Evolutionary conservation across 805 yeast species (phyloP).

Genomic region (Nakazawaea anatomiae): DNA sequence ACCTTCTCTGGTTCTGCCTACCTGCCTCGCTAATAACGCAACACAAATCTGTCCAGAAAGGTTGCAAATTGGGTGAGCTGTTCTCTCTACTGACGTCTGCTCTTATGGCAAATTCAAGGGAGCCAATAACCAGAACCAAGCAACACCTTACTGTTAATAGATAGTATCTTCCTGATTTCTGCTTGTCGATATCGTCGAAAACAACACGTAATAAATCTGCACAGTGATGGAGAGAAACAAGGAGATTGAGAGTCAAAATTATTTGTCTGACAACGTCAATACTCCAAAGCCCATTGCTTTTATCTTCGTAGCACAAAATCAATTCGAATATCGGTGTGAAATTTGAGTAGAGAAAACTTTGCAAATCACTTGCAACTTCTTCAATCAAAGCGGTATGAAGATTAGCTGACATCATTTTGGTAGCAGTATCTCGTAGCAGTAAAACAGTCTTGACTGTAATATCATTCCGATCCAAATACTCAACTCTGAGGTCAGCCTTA

Average conservation of each 20-base stretch:
- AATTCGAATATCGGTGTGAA: slow-evolving; percentile 23
- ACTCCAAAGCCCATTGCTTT: not conserved
- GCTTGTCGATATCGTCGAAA: not conserved
- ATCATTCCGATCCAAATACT: not conserved
- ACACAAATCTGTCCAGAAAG: not conserved
- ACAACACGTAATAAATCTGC: not conserved
- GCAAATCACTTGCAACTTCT: slow-evolving; percentile 26
- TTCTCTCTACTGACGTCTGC: not conserved
- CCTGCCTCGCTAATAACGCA: not conserved
- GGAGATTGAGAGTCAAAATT: not conserved
- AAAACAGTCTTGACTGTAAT: not conserved
- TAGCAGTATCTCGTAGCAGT: not conserved
- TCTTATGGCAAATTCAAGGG: not conserved
- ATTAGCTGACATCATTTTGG: not conserved
- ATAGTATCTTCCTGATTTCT: not conserved
- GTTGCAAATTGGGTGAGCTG: not conserved
- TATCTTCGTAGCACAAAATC: not conserved
- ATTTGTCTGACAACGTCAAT: not conserved
- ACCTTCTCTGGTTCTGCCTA: not conserved
- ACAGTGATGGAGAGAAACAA: not conserved
- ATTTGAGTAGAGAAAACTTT: slow-evolving; percentile 22
- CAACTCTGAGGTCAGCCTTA: not conserved
- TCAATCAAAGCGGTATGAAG: not conserved
- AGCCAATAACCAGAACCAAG: not conserved
- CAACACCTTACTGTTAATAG: not conserved